These are phyloP conservation scores for Metschnikowia amazonensis DNA, from an alignment of 805 yeast species.

Conservation along the genomic window DNA sequence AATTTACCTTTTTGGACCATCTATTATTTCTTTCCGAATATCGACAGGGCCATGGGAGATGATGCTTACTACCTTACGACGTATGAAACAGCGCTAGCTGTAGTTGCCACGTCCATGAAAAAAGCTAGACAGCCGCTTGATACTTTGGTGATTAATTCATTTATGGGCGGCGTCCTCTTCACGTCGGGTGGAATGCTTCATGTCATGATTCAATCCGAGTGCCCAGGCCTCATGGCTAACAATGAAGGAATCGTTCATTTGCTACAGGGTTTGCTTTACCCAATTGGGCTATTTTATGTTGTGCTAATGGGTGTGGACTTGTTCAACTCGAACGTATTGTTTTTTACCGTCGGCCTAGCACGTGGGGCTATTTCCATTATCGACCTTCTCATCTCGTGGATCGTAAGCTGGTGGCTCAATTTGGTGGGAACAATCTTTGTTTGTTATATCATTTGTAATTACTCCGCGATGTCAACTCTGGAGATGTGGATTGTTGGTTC, in stretches of 20 bases:
- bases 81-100: slow-evolving; percentile 78
- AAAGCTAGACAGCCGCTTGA: slow-evolving; percentile 65
- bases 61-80: slow-evolving; percentile 58
- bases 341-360: slow-evolving; percentile 63
- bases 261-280: slow-evolving; percentile 59
- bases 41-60: slow-evolving; percentile 11
- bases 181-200: slow-evolving; percentile 71
- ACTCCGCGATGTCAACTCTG: slow-evolving; percentile 46
- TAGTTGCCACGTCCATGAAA: slow-evolving; percentile 83
- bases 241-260: slow-evolving; percentile 53
- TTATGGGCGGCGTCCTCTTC: slow-evolving; percentile 68
- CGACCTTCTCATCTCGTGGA: slow-evolving; percentile 64
- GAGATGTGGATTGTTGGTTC: slow-evolving; percentile 48
- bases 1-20: neutral
- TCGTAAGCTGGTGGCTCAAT: slow-evolving; percentile 63
- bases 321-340: slow-evolving; percentile 70
- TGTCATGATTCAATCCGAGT: slow-evolving; percentile 50
- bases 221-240: slow-evolving; percentile 36
- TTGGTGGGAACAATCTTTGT: slow-evolving; percentile 63
- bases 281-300: slow-evolving; percentile 73
- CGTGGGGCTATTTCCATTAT: slow-evolving; percentile 66
- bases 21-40: neutral
- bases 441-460: slow-evolving; percentile 57
- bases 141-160: slow-evolving; percentile 56
- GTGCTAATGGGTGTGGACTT: slow-evolving; percentile 72